Base-by-base conservation (phyloP, 768 basidiomycete species). In the Crepidotus variabilis region DNA sequence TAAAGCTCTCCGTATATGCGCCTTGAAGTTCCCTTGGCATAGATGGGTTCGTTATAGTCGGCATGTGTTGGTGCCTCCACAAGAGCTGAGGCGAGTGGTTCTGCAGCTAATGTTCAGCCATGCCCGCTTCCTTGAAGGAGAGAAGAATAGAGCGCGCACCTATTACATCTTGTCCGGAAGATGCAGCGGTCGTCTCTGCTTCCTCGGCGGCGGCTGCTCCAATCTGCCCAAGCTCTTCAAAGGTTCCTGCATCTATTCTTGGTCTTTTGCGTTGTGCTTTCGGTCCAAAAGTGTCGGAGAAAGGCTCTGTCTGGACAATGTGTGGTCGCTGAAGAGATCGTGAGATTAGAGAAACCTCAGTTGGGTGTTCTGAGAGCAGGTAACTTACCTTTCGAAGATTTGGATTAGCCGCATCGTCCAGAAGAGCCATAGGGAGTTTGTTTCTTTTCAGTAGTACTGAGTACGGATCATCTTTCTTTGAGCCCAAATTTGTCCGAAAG, bases 1-100 rank as follows among this genome's bases (percentile, higher is more conserved):
- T 99, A 98, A 6, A 98, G 77, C 71, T 99, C 96, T 57, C 94
- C 95, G 72, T 97, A 98, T 58, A 99, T 99, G 20, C 96, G 87
- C 34, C 90, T 81, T 10, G 94, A 96, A 1, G 95, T 98, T 35
- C 96, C 96, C 71, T 98, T 98, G 51, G 88, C 84, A 65, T 94
- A 97, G 56, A 96, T 93, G 9, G 94, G 93, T 63, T 96, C 94
- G 63, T 87, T 86, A 64, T 83, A 81, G 65, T 92, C 88, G 1
- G 90, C 88, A 60, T 92, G 87, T 0, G 86, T 88, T 52, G 78
- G 78, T 53, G 78, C 75, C 56, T 82, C 82, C 1, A 74, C 72
- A 9, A 80, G 66, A 0, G 80, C 72, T 5, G 79, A 81, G 32
- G 77, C 77, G 43, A 78, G 67, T 9, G 80, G 77, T 58, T 83